These are phyloP conservation scores for Leccinum variabile DNA, from an alignment of 1,284 basidiomycete species.

Conservation along the genomic window DNA sequence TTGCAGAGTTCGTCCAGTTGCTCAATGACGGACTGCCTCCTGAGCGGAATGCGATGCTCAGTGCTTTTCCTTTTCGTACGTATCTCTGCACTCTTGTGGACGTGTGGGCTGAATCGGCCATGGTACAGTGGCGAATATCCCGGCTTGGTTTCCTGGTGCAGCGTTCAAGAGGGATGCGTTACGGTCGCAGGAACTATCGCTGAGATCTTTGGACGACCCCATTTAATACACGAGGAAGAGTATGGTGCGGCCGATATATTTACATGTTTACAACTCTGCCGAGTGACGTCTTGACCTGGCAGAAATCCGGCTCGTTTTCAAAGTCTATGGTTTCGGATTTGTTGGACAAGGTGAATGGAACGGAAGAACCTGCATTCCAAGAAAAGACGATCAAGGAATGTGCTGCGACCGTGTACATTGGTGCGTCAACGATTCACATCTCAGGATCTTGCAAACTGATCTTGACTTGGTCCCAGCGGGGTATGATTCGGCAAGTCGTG, in stretches of 20 bases:
- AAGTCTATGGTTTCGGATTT: constrained; percentile 36
- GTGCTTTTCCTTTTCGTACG: constrained; percentile 34
- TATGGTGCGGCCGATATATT: constrained; percentile 24
- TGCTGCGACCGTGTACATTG: constrained; percentile 34
- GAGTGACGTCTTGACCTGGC: constrained; percentile 4
- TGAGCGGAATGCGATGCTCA: constrained; percentile 34
- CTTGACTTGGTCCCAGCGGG: constrained; percentile 19
- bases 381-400: constrained; percentile 31
- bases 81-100: background rate
- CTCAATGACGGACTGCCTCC: constrained; percentile 27
- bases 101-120: constrained; percentile 4
- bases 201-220: constrained; percentile 25
- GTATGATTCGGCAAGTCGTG: constrained; percentile 28
- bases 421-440: constrained; percentile 10
- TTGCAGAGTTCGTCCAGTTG: constrained; percentile 26
- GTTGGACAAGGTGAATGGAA: constrained; percentile 18
- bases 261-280: background rate
- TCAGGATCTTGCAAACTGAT: background rate
- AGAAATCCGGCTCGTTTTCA: constrained; percentile 31
- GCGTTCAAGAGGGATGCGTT: constrained; percentile 30
- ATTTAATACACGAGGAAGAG: constrained; percentile 30
- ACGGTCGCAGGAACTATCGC: constrained; percentile 31
- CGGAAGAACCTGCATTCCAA: constrained; percentile 15
- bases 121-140: constrained; percentile 26
- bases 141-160: constrained; percentile 33